Conservation (phyloP, 345 rosid genomes). For the Syzygium aromaticum region DNA sequence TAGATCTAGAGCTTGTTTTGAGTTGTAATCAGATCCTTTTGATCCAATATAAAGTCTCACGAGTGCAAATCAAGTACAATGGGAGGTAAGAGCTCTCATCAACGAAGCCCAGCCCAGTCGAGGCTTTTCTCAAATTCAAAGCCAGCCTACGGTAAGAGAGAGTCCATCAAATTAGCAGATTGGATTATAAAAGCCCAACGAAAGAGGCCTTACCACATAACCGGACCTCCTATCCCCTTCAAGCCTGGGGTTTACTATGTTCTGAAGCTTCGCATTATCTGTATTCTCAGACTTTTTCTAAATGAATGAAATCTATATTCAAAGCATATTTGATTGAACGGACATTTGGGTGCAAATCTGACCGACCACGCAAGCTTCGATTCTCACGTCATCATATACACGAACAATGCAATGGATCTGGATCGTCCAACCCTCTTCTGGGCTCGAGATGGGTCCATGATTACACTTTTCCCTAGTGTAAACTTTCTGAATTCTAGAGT, state of each 20-base stretch:
- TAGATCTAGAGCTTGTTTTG: not conserved
- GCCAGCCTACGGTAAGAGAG: not conserved
- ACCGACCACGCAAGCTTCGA: not conserved
- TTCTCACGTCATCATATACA: not conserved
- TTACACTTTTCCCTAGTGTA: not conserved
- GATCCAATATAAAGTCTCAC: not conserved
- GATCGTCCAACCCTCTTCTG: not conserved
- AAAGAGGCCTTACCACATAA: rapidly evolving
- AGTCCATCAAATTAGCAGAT: not conserved
- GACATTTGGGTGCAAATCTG: not conserved
- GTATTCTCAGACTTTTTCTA: not conserved
- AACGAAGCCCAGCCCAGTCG: not conserved
- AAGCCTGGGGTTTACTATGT: rapidly evolving
- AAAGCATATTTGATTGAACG: not conserved
- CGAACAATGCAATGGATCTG: not conserved
- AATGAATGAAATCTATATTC: too few relatives aligned
- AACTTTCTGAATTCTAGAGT: not conserved
- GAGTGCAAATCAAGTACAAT: not conserved
- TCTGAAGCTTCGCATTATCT: not conserved
- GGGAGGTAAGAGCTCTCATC: not conserved
- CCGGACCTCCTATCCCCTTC: rapidly evolving
- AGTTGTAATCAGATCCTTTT: not conserved
- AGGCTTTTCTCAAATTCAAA: not conserved
- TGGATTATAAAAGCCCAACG: not conserved
- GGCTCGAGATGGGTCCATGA: not conserved